These are phyloP conservation scores for Russula compacta DNA, from an alignment of 768 basidiomycete genomes.

Conservation along the genomic window DNA sequence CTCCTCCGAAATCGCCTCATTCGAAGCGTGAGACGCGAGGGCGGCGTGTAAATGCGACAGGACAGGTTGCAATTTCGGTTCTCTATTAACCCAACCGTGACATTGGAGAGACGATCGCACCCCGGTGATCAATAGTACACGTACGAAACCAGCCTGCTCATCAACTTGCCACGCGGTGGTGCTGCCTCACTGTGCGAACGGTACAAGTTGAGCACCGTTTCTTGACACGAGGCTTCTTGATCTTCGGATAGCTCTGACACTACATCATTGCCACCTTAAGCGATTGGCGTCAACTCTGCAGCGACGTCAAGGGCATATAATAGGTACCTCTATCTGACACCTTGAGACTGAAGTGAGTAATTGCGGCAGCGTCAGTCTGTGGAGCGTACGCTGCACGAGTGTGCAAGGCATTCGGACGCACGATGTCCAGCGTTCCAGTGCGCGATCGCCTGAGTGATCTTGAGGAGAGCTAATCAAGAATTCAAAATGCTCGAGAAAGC, in stretches of 20 bases:
- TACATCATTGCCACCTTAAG: slow-evolving; percentile 7
- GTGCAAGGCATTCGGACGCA: slow-evolving; percentile 7
- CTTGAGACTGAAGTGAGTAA: background rate
- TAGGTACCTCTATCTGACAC: slow-evolving; percentile 8
- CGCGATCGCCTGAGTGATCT: slow-evolving; percentile 11
- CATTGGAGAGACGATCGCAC: background rate
- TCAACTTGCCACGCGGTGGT: slow-evolving; percentile 2
- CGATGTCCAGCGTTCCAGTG: slow-evolving; percentile 15
- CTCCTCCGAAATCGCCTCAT: slow-evolving; percentile 71
- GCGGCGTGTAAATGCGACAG: slow-evolving; percentile 27
- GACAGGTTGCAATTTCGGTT: slow-evolving; percentile 23
- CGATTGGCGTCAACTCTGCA: background rate
- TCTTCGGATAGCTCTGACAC: slow-evolving; percentile 11
- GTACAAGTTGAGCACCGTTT: slow-evolving; percentile 17
- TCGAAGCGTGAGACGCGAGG: slow-evolving; percentile 40
- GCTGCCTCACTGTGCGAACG: background rate
- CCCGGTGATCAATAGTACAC: slow-evolving; percentile 1
- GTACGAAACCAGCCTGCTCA: slow-evolving; percentile 18
- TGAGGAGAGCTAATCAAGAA: slow-evolving; percentile 10
- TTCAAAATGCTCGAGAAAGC: slow-evolving; percentile 14
- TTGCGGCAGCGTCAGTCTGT: background rate
- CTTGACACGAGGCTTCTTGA: slow-evolving; percentile 5
- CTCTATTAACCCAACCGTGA: slow-evolving; percentile 18
- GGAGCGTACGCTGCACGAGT: background rate
- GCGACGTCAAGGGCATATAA: background rate